Evolutionary conservation across 129 eudicot genomes (phyloP).

Genomic region (Lonicera japonica): DNA sequence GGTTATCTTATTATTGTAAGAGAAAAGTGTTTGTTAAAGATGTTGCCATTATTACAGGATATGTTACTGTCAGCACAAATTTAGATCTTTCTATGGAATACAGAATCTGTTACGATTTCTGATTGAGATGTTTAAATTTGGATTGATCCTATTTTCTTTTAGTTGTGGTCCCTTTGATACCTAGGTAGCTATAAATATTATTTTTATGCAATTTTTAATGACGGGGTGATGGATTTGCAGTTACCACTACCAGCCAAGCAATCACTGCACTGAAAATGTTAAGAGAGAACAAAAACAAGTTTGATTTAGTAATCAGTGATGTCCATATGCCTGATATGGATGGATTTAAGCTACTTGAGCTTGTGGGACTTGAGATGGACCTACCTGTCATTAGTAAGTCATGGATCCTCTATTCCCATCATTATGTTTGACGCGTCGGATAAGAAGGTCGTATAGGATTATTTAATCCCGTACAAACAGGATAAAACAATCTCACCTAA

Average conservation of each 20-base stretch:
- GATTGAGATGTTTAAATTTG: background rate
- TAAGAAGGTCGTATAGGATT: too few species aligned
- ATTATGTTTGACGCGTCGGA: background rate
- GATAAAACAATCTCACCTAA: too few species aligned
- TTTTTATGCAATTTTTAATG: background rate
- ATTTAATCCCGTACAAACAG: too few species aligned
- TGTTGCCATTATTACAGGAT: too few species aligned
- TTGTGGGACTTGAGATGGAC: constrained; percentile 68
- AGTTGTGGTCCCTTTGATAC: background rate
- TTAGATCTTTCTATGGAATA: too few species aligned
- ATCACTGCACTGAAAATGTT: constrained; percentile 37
- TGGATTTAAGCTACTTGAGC: constrained; percentile 70
- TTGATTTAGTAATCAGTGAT: constrained; percentile 64
- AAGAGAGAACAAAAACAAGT: constrained; percentile 48
- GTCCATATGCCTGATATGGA: constrained; percentile 79
- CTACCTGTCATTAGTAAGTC: constrained; percentile 67
- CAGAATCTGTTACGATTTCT: too few species aligned
- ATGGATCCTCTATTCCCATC: constrained; percentile 3
- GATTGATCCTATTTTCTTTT: too few species aligned
- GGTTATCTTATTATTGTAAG: too few species aligned
- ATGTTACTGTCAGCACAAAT: too few species aligned
- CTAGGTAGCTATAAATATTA: background rate
- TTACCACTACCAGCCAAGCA: constrained; percentile 49
- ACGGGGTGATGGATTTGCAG: constrained; percentile 24
- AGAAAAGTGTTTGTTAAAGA: too few species aligned